Percentiles rank a stretch among this genome's conserved stretches.
Evolutionary conservation across 2,329 filamentous ascomycete species (phyloP).

Genomic region (Xylariaceae sp.): DNA sequence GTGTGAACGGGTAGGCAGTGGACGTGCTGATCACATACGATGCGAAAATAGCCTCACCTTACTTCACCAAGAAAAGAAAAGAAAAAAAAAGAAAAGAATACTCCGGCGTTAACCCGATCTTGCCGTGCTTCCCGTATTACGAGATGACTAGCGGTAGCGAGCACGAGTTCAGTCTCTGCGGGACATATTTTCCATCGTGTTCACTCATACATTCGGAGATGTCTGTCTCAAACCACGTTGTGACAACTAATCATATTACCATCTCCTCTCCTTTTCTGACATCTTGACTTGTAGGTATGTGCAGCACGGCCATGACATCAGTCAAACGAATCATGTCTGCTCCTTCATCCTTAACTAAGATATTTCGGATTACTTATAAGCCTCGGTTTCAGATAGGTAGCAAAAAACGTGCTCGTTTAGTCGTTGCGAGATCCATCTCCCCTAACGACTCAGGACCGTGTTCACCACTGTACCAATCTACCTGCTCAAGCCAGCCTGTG

Average conservation of each 20-base stretch:
- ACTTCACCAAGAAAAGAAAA: background rate
- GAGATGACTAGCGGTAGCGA: background rate
- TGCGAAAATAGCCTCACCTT: background rate
- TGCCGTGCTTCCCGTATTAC: constrained; percentile 3
- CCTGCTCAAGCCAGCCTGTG: no score
- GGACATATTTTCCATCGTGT: no score
- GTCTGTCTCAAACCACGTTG: no score
- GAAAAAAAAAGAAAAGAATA: no score
- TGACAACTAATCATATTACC: no score
- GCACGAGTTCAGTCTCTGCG: background rate
- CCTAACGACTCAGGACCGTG: no score
- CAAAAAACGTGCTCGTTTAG: background rate
- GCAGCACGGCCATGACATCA: no score
- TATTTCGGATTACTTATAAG: background rate
- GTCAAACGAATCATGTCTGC: background rate
- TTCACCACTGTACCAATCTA: no score
- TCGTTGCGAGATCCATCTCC: background rate
- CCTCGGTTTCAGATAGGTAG: background rate
- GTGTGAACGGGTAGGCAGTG: no score
- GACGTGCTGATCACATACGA: background rate
- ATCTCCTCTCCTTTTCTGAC: no score
- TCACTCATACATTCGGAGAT: background rate
- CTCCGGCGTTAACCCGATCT: constrained; percentile 1
- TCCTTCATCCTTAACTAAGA: background rate
- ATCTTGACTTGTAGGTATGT: no score